Evolutionary conservation across 805 yeast species (phyloP).

Genomic region (Saccharomycodes ludwigii): DNA sequence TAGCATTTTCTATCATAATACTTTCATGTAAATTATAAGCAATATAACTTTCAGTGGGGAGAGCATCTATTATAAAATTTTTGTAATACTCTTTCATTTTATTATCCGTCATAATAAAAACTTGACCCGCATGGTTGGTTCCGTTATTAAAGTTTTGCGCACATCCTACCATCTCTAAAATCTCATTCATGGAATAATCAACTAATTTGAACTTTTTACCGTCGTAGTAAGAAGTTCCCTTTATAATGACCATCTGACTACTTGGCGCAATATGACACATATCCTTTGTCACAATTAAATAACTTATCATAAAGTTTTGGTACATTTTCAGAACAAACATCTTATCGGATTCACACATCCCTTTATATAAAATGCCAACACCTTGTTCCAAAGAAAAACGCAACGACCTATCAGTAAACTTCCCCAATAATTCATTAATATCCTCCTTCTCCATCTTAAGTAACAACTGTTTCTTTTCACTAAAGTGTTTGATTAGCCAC

Average conservation of each 20-base stretch:
- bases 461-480: constrained; percentile 27
- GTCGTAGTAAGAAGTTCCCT: constrained; percentile 63
- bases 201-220: constrained; percentile 60
- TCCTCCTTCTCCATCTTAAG: constrained; percentile 28
- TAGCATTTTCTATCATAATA: constrained; percentile 62
- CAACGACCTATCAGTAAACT: constrained; percentile 36
- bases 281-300: constrained; percentile 53
- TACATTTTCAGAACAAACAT: constrained; percentile 42
- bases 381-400: constrained; percentile 39
- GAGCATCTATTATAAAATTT: constrained; percentile 56
- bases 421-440: constrained; percentile 29
- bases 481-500: constrained; percentile 29
- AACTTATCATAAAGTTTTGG: constrained; percentile 34
- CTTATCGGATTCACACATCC: constrained; percentile 45
- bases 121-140: constrained; percentile 27
- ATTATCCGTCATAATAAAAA: constrained; percentile 43
- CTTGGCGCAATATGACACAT: too few relatives aligned
- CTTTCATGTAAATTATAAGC: constrained; percentile 49
- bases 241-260: constrained; percentile 44
- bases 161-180: constrained; percentile 53
- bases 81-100: constrained; percentile 50
- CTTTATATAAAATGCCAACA: constrained; percentile 47
- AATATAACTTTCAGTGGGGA: constrained; percentile 77
- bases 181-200: constrained; percentile 53
- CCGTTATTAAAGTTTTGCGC: constrained; percentile 18